A percentile compares a stretch with the other conserved stretches of the same genome.
Evolutionary conservation across 768 basidiomycete genomes (phyloP).

Genomic region (Tephrocybe sp.): DNA sequence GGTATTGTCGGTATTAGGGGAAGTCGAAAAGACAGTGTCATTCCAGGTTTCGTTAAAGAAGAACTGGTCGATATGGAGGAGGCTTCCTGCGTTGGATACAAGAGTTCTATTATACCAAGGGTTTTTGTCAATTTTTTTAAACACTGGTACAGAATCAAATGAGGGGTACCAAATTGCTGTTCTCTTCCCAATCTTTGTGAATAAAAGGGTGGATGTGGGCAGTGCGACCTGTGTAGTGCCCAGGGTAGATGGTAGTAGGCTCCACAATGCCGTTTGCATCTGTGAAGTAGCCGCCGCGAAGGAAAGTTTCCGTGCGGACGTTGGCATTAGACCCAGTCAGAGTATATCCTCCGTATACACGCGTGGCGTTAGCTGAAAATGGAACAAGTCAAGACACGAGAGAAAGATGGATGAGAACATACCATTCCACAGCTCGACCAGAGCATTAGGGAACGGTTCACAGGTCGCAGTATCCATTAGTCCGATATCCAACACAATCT

Average conservation of each 20-base stretch:
- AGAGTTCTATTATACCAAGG: too few species aligned
- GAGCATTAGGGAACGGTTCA: slow-evolving; percentile 28
- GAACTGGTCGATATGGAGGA: slow-evolving; percentile 32
- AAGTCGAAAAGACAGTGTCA: slow-evolving; percentile 21
- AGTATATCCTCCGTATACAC: slow-evolving; percentile 24
- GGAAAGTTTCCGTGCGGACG: slow-evolving; percentile 25
- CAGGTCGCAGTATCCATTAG: slow-evolving; percentile 35
- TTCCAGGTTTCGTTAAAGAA: slow-evolving; percentile 32
- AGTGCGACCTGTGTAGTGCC: slow-evolving; percentile 30
- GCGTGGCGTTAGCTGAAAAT: slow-evolving; percentile 27
- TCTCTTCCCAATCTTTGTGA: slow-evolving; percentile 20
- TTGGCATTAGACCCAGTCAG: slow-evolving; percentile 7
- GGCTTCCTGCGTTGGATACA: slow-evolving; percentile 23
- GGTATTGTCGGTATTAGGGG: slow-evolving; percentile 22
- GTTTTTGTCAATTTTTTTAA: too few species aligned
- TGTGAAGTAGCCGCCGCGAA: slow-evolving; percentile 30
- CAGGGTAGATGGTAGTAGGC: slow-evolving; percentile 28
- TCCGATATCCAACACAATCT: slow-evolving; percentile 32
- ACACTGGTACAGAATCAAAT: too few species aligned
- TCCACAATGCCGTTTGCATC: slow-evolving; percentile 27
- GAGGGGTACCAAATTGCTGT: slow-evolving; percentile 19
- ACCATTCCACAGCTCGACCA: slow-evolving; percentile 35
- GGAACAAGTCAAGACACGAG: too few species aligned
- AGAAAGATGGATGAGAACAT: slow-evolving; percentile 1
- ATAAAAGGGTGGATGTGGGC: slow-evolving; percentile 32